A percentile compares a stretch with the other conserved stretches of the same genome.
phyloP scores from a whole-genome alignment of 495 filamentous ascomycete species.

The Monascus purpureus region DNA sequence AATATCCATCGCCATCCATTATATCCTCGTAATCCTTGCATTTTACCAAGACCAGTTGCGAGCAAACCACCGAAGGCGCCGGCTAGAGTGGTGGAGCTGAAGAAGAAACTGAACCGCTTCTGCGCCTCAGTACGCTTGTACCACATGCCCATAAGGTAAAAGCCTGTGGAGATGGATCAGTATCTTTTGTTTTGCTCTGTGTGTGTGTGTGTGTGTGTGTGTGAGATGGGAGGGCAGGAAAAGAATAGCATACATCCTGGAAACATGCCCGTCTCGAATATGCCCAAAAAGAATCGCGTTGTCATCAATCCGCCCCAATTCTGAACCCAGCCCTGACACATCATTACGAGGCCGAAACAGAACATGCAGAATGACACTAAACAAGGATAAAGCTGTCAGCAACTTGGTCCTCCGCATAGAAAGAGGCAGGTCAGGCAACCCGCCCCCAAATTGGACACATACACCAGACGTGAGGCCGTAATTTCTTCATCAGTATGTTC shows the following conservation, averaged over 20 bases:
- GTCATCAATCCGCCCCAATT: slow-evolving; percentile 69
- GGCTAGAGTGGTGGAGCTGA: slow-evolving; percentile 65
- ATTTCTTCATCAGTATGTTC: slow-evolving; percentile 71
- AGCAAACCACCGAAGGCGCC: slow-evolving; percentile 80
- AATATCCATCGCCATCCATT: slow-evolving; percentile 80
- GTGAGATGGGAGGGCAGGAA: too few species aligned
- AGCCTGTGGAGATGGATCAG: slow-evolving; percentile 27
- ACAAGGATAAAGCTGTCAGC: background rate
- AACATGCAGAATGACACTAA: slow-evolving; percentile 64
- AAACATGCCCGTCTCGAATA: slow-evolving; percentile 87
- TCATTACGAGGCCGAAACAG: slow-evolving; percentile 61
- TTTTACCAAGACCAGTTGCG: slow-evolving; percentile 73
- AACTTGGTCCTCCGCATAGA: background rate
- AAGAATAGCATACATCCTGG: slow-evolving; percentile 38
- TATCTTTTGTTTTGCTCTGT: background rate
- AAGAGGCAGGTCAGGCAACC: background rate
- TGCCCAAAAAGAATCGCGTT: slow-evolving; percentile 74
- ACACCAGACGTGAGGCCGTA: slow-evolving; percentile 73
- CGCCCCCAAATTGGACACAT: slow-evolving; percentile 4
- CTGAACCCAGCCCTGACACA: slow-evolving; percentile 65
- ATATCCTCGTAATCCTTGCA: slow-evolving; percentile 48
- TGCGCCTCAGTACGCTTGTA: slow-evolving; percentile 80
- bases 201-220: background rate
- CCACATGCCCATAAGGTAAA: slow-evolving; percentile 80
- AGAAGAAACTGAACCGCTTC: slow-evolving; percentile 83